Evolutionary conservation across 1,284 basidiomycete genomes (phyloP).

Genomic region (Rhodotorula sp.): DNA sequence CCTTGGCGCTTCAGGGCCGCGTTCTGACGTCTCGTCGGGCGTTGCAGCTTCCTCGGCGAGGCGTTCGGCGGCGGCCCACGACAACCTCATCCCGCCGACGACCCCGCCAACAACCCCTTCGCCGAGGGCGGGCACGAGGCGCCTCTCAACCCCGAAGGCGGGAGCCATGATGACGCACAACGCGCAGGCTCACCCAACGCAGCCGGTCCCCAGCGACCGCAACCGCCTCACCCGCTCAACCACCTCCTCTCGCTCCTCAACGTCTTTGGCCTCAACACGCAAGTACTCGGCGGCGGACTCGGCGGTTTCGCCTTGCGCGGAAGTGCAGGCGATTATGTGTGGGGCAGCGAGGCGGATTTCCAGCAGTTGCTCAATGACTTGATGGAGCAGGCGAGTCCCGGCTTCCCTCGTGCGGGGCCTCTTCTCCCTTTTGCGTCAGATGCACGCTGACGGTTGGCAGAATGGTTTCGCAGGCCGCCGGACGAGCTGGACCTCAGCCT

Average conservation of each 20-base stretch:
- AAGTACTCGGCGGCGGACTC: conserved; percentile 10
- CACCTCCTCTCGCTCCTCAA: conserved; percentile 21
- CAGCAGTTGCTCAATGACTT: conserved; percentile 37
- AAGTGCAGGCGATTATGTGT: conserved; percentile 32
- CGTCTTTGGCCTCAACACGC: conserved; percentile 17
- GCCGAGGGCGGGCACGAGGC: conserved; percentile 33
- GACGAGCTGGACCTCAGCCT: conserved; percentile 63
- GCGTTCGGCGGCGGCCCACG: conserved; percentile 23
- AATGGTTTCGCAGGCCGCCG: conserved; percentile 55
- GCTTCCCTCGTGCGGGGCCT: no score
- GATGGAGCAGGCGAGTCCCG: conserved; percentile 32
- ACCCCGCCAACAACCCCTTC: conserved; percentile 39
- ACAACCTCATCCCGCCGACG: conserved; percentile 31
- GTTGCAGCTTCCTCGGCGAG: conserved; percentile 33
- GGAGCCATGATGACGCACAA: background rate
- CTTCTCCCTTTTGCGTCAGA: background rate
- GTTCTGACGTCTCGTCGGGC: no score
- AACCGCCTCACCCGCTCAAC: background rate
- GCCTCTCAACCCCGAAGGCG: background rate
- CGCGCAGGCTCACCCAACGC: no score
- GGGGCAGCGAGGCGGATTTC: conserved; percentile 29
- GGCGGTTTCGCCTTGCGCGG: conserved; percentile 4
- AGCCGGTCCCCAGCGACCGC: background rate
- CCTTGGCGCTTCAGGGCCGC: background rate
- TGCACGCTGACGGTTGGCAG: background rate